Evolutionary conservation across 495 filamentous ascomycete genomes (phyloP), one percentile per base, ranked within the genome.

Genomic region (Physcia stellaris): DNA sequence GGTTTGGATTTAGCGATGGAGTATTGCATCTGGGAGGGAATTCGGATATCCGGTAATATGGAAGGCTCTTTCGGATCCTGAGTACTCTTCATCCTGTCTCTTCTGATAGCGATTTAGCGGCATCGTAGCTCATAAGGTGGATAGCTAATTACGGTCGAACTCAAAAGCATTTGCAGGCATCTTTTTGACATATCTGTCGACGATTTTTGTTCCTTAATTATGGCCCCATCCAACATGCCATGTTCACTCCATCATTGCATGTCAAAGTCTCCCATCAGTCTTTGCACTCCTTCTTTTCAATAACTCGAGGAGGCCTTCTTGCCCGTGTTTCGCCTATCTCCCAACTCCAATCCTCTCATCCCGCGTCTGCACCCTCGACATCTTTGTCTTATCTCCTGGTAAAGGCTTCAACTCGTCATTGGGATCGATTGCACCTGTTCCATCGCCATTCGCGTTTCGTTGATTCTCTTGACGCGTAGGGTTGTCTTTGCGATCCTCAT

Each of bases 361-460:
- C 0, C 17, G 21, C 10, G 3, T 28, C 17, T 17, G 20, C 32
- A 4, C 13, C 37, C 24, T 23, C 2, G 21, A 15, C 16, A 45
- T 45, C 38, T 48, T 53, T 12, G 60, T 63, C 35, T 65, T 56
- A 35, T 64, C 59, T 38, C 44, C 72, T 0, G 69, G 67, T 29
- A 73, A 51, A 6, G 71, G 70, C 40, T 69, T 73, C 47, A 74
- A 41, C 42, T 75, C 71, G 55, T 75, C 70, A 42, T 62, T 74
- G 5, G 72, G 71, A 56, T 76, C 70, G 26, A 60, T 56, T n/a
- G 42, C 28, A 28, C 16, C 35, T 26, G 33, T 24, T 33, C 39
- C 16, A 16, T 39, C 24, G 22, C 42, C 54, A 21, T 46, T 45
- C 32, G 46, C 42, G 27, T 19, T 43, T 39, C 44, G 55, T 50